Evolutionary conservation across 331 rosid species (phyloP).

Genomic region (Erythrophleum ivorense): DNA sequence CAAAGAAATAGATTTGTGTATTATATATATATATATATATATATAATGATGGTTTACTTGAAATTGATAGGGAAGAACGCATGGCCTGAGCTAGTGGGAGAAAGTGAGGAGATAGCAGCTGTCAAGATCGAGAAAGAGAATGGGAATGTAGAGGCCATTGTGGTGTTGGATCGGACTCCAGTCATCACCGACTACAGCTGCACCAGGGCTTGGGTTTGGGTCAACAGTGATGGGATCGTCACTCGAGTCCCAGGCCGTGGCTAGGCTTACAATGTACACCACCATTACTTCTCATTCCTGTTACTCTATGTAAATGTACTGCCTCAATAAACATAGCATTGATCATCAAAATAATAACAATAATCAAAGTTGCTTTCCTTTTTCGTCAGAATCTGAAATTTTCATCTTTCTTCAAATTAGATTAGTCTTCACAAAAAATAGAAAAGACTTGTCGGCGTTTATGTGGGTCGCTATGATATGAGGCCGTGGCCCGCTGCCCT

Average conservation of each 20-base stretch:
- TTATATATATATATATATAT: too few relatives aligned
- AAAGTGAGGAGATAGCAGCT: constrained; percentile 32
- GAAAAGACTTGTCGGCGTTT: too few relatives aligned
- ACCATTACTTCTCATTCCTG: too few relatives aligned
- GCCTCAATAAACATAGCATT: neutral
- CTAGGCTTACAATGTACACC: neutral
- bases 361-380: too few relatives aligned
- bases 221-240: constrained; percentile 37
- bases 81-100: constrained; percentile 55
- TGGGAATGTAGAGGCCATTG: constrained; percentile 13
- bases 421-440: too few relatives aligned
- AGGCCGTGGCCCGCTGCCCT: too few relatives aligned
- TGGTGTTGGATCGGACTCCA: constrained; percentile 22
- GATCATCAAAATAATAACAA: too few relatives aligned
- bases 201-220: constrained; percentile 49
- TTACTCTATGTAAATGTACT: neutral
- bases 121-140: constrained; percentile 38
- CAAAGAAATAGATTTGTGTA: too few relatives aligned
- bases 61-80: constrained; percentile 33
- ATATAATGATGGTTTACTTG: too few relatives aligned
- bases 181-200: constrained; percentile 40
- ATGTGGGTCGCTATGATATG: too few relatives aligned
- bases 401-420: too few relatives aligned
- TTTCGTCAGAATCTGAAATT: too few relatives aligned
- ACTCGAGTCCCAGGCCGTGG: constrained; percentile 44